Base-by-base conservation (phyloP, 1,284 basidiomycete genomes). In the Austroboletus novae-zelandiae region DNA sequence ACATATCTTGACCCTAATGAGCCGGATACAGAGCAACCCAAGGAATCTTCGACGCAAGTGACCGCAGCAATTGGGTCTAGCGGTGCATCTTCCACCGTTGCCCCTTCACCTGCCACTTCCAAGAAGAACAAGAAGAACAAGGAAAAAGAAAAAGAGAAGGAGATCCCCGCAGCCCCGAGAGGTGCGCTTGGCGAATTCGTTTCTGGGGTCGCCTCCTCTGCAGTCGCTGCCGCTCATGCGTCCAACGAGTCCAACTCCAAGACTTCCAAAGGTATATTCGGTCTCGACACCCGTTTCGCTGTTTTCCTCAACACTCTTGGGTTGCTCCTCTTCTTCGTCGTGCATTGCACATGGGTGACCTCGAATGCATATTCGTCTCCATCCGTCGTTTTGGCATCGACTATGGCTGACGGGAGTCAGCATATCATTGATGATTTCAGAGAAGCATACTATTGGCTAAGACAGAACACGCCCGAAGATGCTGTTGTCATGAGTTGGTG, bases 381-480 rank as follows among this genome's bases (percentile, higher is more conserved):
- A 1, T 98, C 95, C 25, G 96, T 99, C 55, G 97, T 99, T 2
- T 78, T 99, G 45, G 85, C 95, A 0, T 92, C 91, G 13, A 73
- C 77, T 8, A 86, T 83, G 57, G 76, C 79, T 0, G 95, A 99
- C 64, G 97, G 97, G 18, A 87, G 82, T 51, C 88, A 92, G 65
- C 86, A 94, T 69, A 94, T 99, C 64, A 99, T 99, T 65, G 97
- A 99, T 70, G 97, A 99, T 72, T 99, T 98, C 85, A 83, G 97
- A 54, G 97, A 99, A 75, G 97, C 97, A n/a, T 99, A 99, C 70
- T 98, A 99, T 71, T 99, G 97, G 97, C 74, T 99, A 47, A 81
- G 95, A 51, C 90, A 96, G 72, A 99, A 99, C 75, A 99, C 97
- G 2, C 79, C 87, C 4, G 76, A 92, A 69, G 88, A 93, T 58